Evolutionary conservation across 1,284 basidiomycete species (phyloP), one percentile per base, ranked within the genome.

Genomic region (Rhodotorula mucilaginosa): DNA sequence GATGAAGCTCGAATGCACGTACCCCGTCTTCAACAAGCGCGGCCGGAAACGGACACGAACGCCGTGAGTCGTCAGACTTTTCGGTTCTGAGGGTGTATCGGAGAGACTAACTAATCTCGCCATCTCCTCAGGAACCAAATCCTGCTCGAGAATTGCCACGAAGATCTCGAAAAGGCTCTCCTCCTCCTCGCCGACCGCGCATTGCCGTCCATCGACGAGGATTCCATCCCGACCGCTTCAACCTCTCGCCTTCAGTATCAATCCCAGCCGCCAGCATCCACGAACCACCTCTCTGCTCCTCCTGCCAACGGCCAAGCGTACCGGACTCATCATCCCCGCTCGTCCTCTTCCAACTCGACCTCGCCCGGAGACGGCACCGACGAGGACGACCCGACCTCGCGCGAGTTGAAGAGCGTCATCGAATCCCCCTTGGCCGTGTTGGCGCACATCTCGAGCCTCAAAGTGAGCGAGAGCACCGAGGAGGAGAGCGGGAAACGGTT

Each of bases 361-460:
- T 47, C 61, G 1, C 19, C 58, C 39, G 34, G 34, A n/a, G 49
- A 44, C 34, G 31, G 39, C 5, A 49, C 48, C 1, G 57, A 58
- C 2, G 51, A 58, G 12, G 69, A 71, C n/a, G 66, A 67, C 49
- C 58, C 67, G 10, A 39, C 57, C 12, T 61, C 70, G 18, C 65
- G 69, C 23, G 60, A 57, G 39, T 49, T 74, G n/a, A 69, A 70
- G 56, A 63, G 54, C 56, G 68, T 74, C 5, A 72, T 74, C 60
- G 73, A 74, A 64, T 61, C 39, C 18, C 73, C 73, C 0, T 58
- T 74, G n/a, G 73, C 73, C 2, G 57, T 74, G 8, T 29, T 74
- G 15, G 72, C 69, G 13, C 69, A 72, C 46, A 62, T 68, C 39
- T 69, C 70, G 54, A 65, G 65, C 56, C 44, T 68, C 26, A 67